phyloP scores from a whole-genome alignment of 768 basidiomycete species.

The Coprinopsis sp. region DNA sequence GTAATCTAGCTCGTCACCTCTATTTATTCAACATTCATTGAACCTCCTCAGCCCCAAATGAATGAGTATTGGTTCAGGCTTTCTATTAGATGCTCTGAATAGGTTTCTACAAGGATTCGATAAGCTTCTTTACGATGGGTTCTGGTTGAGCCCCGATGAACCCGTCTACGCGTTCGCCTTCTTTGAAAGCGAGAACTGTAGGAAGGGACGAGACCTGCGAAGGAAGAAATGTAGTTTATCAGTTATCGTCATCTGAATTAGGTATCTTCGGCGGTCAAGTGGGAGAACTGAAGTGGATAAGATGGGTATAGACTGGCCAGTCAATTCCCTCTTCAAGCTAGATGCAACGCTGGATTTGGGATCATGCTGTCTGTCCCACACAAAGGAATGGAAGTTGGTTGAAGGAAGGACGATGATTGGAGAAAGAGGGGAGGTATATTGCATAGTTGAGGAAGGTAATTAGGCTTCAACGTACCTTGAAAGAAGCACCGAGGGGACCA shows the following conservation, averaged over 20 bases:
- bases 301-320: not conserved
- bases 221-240: not conserved
- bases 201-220: conserved; percentile 68
- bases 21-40: too few relatives aligned
- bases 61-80: not conserved
- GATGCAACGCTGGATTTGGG: too few relatives aligned
- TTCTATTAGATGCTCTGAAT: not conserved
- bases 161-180: conserved; percentile 51
- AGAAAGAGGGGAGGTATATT: conserved; percentile 1
- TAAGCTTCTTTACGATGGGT: conserved; percentile 37
- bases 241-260: too few relatives aligned
- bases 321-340: too few relatives aligned
- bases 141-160: conserved; percentile 61
- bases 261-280: conserved; percentile 2
- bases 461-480: conserved; percentile 35
- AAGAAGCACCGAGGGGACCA: conserved; percentile 43
- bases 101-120: conserved; percentile 34
- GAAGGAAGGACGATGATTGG: too few relatives aligned
- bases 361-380: too few relatives aligned
- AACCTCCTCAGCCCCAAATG: not conserved
- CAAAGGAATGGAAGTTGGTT: too few relatives aligned
- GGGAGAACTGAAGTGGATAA: not conserved
- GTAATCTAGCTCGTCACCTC: too few relatives aligned
- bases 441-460: not conserved
- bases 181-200: conserved; percentile 73